Evolutionary conservation across 2,329 filamentous ascomycete species (phyloP), one percentile per base, ranked within the genome.

Genomic region (Epichloe typhina): DNA sequence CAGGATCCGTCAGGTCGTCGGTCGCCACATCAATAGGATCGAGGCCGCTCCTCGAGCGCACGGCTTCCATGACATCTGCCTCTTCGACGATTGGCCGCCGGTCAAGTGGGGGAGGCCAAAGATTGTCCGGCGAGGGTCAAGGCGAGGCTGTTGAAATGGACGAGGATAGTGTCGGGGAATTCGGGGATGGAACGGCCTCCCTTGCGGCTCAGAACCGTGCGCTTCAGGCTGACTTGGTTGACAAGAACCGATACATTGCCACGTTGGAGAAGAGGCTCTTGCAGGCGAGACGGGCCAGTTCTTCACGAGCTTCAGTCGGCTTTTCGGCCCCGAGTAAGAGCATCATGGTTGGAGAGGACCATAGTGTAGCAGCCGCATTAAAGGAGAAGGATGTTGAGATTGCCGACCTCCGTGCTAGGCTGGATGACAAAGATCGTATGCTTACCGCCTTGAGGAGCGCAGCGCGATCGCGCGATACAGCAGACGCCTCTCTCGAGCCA

Each of bases 341-440:
- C 50, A 85, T 78, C 62, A 78, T 81, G 70, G 81, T 84, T n/a
- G 80, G 83, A 38, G 89, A 95, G 61, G 86, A 90, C 57, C 83
- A 87, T 55, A 86, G 86, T 56, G 73, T 88, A 43, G 77, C 84
- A 46, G 72, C 82, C 2, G 67, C 87, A 17, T 70, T 97, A 45
- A 84, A 82, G 54, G 93, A 97, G 58, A 96, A 94, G 66, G 93
- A 98, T 59, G 79, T 82, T 21, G 91, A 97, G 67, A 96, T 98
- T 61, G 82, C 85, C 7, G 91, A 95, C 58, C 77, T 98, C n/a
- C 81, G 88, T 9, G 84, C 88, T 23, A 82, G 88, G 54, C 73
- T 97, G 1, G 91, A 97, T 59, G 91, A 97, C 69, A 96, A 96
- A 66, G 91, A 96, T 64, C 80, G 86, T 11, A 98, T 97, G 89